Percentiles rank a stretch among this genome's conserved stretches.
Conservation (phyloP, 257 asterid genomes). For the Scutellaria galericulata region DNA sequence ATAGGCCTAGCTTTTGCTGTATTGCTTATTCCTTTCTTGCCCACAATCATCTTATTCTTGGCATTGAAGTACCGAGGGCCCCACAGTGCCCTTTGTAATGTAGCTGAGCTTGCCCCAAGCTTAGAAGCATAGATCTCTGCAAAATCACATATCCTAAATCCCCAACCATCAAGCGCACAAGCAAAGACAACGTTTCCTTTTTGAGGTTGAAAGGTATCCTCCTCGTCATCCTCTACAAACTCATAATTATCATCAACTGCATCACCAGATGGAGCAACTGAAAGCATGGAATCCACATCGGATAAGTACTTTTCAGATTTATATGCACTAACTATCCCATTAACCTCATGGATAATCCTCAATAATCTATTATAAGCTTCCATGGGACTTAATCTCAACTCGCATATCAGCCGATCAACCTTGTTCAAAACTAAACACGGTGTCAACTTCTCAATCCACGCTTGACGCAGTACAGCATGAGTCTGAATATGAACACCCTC, state of each 20-base stretch:
- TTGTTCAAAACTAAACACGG: slow-evolving; percentile 86
- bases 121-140: slow-evolving; percentile 79
- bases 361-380: slow-evolving; percentile 77
- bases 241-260: slow-evolving; percentile 56
- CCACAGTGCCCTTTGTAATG: slow-evolving; percentile 81
- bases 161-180: slow-evolving; percentile 98
- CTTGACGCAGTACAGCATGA: slow-evolving; percentile 90
- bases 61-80: slow-evolving; percentile 76
- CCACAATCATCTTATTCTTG: slow-evolving; percentile 77
- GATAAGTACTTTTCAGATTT: slow-evolving; percentile 89
- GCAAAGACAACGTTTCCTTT: slow-evolving; percentile 94
- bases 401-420: slow-evolving; percentile 78
- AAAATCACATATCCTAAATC: slow-evolving; percentile 68
- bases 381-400: slow-evolving; percentile 79
- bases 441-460: slow-evolving; percentile 91
- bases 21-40: slow-evolving; percentile 65
- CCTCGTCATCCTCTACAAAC: slow-evolving; percentile 81
- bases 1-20: slow-evolving; percentile 77
- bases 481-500: slow-evolving; percentile 99
- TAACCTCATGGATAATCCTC: slow-evolving; percentile 91
- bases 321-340: slow-evolving; percentile 80
- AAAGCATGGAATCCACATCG: slow-evolving; percentile 87
- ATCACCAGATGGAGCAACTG: slow-evolving; percentile 54
- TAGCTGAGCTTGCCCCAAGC: slow-evolving; percentile 69
- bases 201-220: slow-evolving; percentile 94